Evolutionary conservation across 495 filamentous ascomycete species (phyloP).

Genomic region (Collariella sp.): DNA sequence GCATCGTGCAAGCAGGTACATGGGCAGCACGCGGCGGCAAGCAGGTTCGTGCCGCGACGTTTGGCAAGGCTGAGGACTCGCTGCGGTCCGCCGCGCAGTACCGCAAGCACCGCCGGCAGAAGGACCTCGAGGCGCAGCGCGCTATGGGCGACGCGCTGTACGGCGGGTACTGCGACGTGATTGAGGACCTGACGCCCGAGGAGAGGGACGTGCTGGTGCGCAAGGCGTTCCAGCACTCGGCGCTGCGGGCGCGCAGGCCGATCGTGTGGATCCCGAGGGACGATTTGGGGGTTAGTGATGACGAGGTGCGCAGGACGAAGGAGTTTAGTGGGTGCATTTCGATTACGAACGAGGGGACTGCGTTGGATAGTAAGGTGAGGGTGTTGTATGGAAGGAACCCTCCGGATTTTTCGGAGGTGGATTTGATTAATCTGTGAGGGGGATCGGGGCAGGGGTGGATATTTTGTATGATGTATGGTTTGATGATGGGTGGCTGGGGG

Average conservation of each 20-base stretch:
- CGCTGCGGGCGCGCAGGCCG: constrained; percentile 74
- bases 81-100: constrained; percentile 31
- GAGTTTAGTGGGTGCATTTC: constrained; percentile 76
- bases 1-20: constrained; percentile 37
- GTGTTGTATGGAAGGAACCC: constrained; percentile 85
- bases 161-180: constrained; percentile 76
- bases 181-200: constrained; percentile 88
- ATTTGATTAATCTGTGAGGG: constrained; percentile 71
- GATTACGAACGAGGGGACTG: constrained; percentile 88
- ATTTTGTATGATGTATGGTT: too few relatives aligned
- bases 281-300: constrained; percentile 81
- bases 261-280: constrained; percentile 94
- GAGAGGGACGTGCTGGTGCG: constrained; percentile 82
- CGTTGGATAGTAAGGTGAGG: constrained; percentile 70
- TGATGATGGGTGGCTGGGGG: neutral
- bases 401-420: constrained; percentile 85
- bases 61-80: constrained; percentile 34
- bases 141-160: constrained; percentile 72
- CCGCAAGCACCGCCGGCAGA: constrained; percentile 33
- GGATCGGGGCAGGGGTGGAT: too few relatives aligned
- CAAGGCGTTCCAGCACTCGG: constrained; percentile 85
- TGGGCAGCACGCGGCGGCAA: constrained; percentile 42
- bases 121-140: constrained; percentile 60
- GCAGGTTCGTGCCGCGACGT: constrained; percentile 32
- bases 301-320: constrained; percentile 73